Conservation (phyloP, 169 alveolate species). For the Babesia microti region DNA sequence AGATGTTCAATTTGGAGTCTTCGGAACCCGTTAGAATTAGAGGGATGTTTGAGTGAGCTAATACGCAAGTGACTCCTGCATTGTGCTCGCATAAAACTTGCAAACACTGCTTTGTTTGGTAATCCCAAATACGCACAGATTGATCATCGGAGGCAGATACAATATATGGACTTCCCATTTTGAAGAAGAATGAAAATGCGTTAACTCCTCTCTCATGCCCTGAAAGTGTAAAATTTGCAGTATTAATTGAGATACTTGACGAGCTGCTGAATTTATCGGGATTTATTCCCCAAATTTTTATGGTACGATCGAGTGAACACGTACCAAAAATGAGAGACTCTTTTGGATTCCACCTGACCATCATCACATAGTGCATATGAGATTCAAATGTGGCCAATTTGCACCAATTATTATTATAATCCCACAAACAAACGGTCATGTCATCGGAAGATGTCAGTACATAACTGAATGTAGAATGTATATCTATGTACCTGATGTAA, state of each 20-base stretch:
- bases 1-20: conserved; percentile 87
- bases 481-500: conserved; percentile 89
- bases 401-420: conserved; percentile 88
- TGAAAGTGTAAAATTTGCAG: conserved; percentile 78
- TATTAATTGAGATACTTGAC: conserved; percentile 7
- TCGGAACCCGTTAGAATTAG: conserved; percentile 87
- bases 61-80: conserved; percentile 81
- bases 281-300: conserved; percentile 84
- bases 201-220: conserved; percentile 98
- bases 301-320: conserved; percentile 88
- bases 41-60: conserved; percentile 88
- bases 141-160: conserved; percentile 94
- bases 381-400: conserved; percentile 85
- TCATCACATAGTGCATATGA: conserved; percentile 96
- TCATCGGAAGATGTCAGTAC: conserved; percentile 94
- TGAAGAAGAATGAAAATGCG: conserved; percentile 67
- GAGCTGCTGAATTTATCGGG: conserved; percentile 17
- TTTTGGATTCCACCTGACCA: conserved; percentile 91
- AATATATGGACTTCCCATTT: conserved; percentile 85
- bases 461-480: conserved; percentile 90
- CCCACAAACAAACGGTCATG: conserved; percentile 86
- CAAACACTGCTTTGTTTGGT: conserved; percentile 91
- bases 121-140: conserved; percentile 96
- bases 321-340: conserved; percentile 92
- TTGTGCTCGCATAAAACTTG: conserved; percentile 90